Evolutionary conservation across 2,329 filamentous ascomycete species (phyloP).

Genomic region (Penicillium frequentans): DNA sequence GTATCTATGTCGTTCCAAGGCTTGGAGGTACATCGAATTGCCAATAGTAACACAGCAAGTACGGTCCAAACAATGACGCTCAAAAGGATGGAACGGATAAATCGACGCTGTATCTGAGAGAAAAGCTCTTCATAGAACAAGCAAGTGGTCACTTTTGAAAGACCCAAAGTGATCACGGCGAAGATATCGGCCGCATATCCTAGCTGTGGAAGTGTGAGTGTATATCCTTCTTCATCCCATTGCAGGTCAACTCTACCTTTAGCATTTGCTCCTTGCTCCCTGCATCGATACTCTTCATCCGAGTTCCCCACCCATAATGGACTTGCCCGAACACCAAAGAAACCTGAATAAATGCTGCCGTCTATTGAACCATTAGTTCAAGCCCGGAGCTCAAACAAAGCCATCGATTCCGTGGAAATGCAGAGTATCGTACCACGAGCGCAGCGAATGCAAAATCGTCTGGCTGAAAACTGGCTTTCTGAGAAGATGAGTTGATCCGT

Average conservation of each 20-base stretch:
- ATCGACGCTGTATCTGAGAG: slow-evolving; percentile 5
- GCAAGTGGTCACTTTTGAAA: slow-evolving; percentile 16
- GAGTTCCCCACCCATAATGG: slow-evolving; percentile 11
- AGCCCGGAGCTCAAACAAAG: background rate
- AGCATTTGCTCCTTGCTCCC: slow-evolving; percentile 4
- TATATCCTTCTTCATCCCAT: background rate
- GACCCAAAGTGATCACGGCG: slow-evolving; percentile 10
- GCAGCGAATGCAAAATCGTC: slow-evolving; percentile 38
- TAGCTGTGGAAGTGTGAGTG: background rate
- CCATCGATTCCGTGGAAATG: background rate
- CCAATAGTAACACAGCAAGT: slow-evolving; percentile 3
- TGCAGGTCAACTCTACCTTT: background rate
- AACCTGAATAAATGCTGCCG: slow-evolving; percentile 1
- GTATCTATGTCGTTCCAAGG: slow-evolving; percentile 15
- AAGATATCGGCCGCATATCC: slow-evolving; percentile 16
- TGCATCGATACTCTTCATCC: background rate
- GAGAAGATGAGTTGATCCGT: slow-evolving; percentile 40
- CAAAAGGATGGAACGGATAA: slow-evolving; percentile 1
- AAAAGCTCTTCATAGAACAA: slow-evolving; percentile 18
- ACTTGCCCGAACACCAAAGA: slow-evolving; percentile 1
- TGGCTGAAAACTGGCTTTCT: slow-evolving; percentile 29
- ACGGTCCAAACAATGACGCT: slow-evolving; percentile 8
- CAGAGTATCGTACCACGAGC: slow-evolving; percentile 25
- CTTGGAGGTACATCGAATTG: slow-evolving; percentile 8
- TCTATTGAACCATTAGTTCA: background rate